A percentile compares a stretch with the other conserved stretches of the same genome.
These are phyloP conservation scores for Wallacemonas collosoma DNA, from an alignment of 208 protist genomes.

Conservation along the genomic window DNA sequence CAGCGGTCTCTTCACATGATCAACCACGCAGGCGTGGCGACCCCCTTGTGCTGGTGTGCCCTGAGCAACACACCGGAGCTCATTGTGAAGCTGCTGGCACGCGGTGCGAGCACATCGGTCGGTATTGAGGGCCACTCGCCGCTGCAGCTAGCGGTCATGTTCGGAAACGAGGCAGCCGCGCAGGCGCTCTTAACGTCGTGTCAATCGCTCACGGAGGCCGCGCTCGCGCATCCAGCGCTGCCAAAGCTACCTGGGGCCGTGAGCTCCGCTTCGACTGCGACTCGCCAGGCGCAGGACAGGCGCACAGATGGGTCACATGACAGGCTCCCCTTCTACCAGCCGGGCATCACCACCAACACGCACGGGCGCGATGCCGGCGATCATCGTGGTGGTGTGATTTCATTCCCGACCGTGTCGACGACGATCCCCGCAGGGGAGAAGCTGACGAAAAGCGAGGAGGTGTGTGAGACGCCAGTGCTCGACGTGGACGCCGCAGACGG, in stretches of 20 bases:
- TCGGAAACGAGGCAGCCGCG: slow-evolving; percentile 62
- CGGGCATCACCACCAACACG: no score
- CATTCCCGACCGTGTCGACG: not conserved
- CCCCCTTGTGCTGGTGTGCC: slow-evolving; percentile 81
- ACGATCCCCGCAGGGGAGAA: not conserved
- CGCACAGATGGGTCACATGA: no score
- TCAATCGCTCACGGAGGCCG: not conserved
- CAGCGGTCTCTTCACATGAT: slow-evolving; percentile 51
- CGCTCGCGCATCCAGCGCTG: not conserved
- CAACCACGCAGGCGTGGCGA: slow-evolving; percentile 74
- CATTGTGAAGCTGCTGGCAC: slow-evolving; percentile 51
- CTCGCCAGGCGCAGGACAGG: no score
- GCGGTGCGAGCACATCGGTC: slow-evolving; percentile 58
- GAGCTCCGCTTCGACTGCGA: no score
- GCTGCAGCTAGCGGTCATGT: slow-evolving; percentile 70
- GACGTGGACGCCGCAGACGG: slow-evolving; percentile 74
- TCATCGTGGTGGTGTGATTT: not conserved
- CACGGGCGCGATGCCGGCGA: no score
- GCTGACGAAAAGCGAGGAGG: not conserved
- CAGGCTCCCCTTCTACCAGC: no score
- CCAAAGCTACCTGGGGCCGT: no score
- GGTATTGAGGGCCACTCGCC: slow-evolving; percentile 66
- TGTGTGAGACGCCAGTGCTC: slow-evolving; percentile 29
- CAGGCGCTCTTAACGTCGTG: slow-evolving; percentile 44
- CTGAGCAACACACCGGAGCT: slow-evolving; percentile 71